Percentiles rank a stretch among this genome's conserved stretches.
phyloP scores from a whole-genome alignment of 1,284 basidiomycete genomes.

The Anthracocystis walkeri region DNA sequence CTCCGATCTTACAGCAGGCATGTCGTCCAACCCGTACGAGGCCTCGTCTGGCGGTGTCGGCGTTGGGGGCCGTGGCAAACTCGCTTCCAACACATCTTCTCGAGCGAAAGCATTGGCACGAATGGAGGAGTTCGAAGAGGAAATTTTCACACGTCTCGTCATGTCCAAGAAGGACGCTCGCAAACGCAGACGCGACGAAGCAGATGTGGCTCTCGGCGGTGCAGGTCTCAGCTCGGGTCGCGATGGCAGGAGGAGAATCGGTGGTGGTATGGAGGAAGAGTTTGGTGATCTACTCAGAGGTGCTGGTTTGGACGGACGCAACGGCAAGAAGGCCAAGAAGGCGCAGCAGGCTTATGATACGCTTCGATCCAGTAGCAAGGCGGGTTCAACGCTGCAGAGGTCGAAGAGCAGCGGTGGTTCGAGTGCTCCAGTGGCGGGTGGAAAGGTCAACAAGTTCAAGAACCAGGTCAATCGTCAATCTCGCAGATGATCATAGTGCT shows the following conservation, averaged over 20 bases:
- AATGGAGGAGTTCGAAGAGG: constrained; percentile 92
- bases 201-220: constrained; percentile 86
- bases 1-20: constrained; percentile 61
- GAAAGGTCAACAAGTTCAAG: constrained; percentile 37
- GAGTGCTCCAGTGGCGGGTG: not conserved
- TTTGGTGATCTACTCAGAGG: constrained; percentile 66
- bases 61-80: constrained; percentile 45
- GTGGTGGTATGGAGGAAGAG: constrained; percentile 67
- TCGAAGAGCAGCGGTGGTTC: constrained; percentile 15
- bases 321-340: constrained; percentile 54
- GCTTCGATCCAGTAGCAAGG: constrained; percentile 36
- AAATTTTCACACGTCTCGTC: constrained; percentile 90
- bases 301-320: constrained; percentile 43
- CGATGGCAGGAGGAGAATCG: constrained; percentile 56
- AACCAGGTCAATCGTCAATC: constrained; percentile 37
- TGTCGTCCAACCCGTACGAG: constrained; percentile 67
- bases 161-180: constrained; percentile 90
- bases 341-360: constrained; percentile 42
- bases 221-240: constrained; percentile 58
- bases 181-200: constrained; percentile 85
- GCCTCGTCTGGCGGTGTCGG: constrained; percentile 62
- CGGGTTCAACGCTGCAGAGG: constrained; percentile 35
- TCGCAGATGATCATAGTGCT: constrained; percentile 11
- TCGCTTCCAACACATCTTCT: constrained; percentile 67
- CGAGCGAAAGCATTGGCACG: constrained; percentile 83